Evolutionary conservation across 2,329 filamentous ascomycete genomes (phyloP).

Genomic region (Gaeumannomyces tritici): DNA sequence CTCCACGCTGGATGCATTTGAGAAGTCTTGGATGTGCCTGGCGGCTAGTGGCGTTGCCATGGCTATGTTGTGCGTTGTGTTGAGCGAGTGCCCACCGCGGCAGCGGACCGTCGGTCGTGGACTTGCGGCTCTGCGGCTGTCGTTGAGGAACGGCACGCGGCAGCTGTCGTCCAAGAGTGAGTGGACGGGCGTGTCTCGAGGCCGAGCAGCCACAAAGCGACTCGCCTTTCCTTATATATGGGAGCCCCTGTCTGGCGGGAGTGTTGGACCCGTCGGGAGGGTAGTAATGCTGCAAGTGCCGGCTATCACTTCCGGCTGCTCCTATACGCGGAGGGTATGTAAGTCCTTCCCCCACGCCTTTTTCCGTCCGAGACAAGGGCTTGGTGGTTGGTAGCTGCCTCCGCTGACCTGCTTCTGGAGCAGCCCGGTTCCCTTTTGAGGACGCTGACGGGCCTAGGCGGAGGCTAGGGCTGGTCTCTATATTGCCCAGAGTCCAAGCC

Average conservation of each 20-base stretch:
- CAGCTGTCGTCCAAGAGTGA: too few species aligned
- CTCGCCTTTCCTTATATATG: background rate
- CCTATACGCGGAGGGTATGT: background rate
- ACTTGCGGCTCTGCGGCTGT: background rate
- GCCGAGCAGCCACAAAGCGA: background rate
- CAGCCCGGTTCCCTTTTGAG: too few species aligned
- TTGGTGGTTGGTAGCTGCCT: background rate
- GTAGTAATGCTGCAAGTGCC: background rate
- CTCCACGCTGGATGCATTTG: conserved; percentile 21
- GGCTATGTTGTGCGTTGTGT: background rate
- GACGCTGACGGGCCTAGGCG: too few species aligned
- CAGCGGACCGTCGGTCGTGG: background rate
- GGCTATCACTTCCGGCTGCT: background rate
- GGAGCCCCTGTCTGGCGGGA: background rate
- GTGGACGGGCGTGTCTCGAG: too few species aligned
- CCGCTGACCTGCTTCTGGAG: too few species aligned
- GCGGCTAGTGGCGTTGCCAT: background rate
- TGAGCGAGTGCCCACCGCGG: background rate
- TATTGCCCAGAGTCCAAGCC: background rate
- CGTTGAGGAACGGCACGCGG: background rate
- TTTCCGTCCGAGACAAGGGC: background rate
- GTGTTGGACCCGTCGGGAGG: background rate
- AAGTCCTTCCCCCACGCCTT: background rate
- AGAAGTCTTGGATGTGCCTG: conserved; percentile 32
- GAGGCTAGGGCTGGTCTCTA: background rate